A percentile compares a stretch with the other conserved stretches of the same genome.
Conservation (phyloP, 2,329 filamentous ascomycete species). For the Venturia oleaginea region DNA sequence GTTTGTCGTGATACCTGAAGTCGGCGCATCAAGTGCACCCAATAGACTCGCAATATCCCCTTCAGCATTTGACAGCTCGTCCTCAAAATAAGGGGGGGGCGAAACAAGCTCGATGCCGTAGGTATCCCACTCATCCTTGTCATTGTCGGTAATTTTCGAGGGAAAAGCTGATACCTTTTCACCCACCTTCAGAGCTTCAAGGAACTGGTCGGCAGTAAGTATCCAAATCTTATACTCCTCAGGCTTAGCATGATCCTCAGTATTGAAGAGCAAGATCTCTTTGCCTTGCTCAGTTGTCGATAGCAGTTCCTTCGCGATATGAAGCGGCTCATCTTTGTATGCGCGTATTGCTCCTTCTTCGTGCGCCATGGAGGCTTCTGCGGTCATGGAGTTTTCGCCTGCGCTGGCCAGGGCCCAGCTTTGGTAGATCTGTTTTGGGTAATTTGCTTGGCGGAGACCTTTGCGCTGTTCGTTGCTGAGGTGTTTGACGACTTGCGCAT, state of each 20-base stretch:
- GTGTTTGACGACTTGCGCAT: constrained; percentile 11
- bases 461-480: neutral
- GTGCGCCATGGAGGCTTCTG: neutral
- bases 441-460: neutral
- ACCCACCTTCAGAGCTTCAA: neutral
- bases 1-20: constrained; percentile 13
- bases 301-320: neutral
- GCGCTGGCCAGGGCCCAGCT: constrained; percentile 12
- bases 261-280: neutral
- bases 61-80: neutral
- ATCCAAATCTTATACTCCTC: neutral
- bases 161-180: constrained; percentile 1
- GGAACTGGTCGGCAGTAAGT: neutral
- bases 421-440: constrained; percentile 7
- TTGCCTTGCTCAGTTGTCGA: neutral
- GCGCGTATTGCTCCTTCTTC: neutral
- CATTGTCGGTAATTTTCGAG: neutral
- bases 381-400: neutral
- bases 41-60: constrained; percentile 13
- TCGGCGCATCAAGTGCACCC: neutral
- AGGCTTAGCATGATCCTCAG: neutral
- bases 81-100: constrained; percentile 7
- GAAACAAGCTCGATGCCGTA: constrained; percentile 18
- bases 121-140: constrained; percentile 4
- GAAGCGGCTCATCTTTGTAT: constrained; percentile 13